Evolutionary conservation across 352 stramenopile genomes (phyloP), one percentile per base, ranked within the genome.

Genomic region (Hyaloperonospora arabidopsidis): DNA sequence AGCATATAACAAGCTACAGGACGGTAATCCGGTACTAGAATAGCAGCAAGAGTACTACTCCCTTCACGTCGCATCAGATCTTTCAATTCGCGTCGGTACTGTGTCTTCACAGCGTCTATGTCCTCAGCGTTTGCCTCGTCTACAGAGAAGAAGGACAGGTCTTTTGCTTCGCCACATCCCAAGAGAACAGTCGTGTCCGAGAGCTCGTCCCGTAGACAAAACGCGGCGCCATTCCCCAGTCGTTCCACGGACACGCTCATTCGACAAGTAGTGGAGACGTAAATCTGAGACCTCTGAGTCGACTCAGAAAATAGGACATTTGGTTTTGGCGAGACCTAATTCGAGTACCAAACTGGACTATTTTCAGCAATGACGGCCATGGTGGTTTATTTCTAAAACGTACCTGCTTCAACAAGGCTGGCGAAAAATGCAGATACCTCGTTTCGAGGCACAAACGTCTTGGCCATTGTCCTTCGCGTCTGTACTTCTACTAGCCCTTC

Each of bases 401-500:
- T 47, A 17, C 47, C 61, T 38, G 47, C 21, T 56, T 70, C 17
- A 36, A 55, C 47, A 7, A 61, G 46, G 23, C 29, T 29, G 14
- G 46, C 43, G 45, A 89, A 84, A 54, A 74, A 86, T 1, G 49
- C 23, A 5, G 59, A 32, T 1, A 89, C 51, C 2, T 84, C 63
- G 2, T 64, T 54, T 0, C 63, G 79, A 23, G 72, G 39, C 11
- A 91, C 2, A 38, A 87, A 89, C 1, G 51, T 66, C 46, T 84
- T 85, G 34, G 77, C 65, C 72, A 91, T 78, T 5, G 72, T 87
- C 17, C 68, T 65, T 52, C 83, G 75, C 18, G 68, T 77, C 50
- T 87, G 75, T 18, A 91, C 73, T 54, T 93, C 83, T 0, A 93
- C 79, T 5, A 91, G 67, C 7, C 79, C 76, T 66, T 91, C 84